phyloP scores from a whole-genome alignment of 2,329 filamentous ascomycete species.

The Aspergillus brasiliensis region DNA sequence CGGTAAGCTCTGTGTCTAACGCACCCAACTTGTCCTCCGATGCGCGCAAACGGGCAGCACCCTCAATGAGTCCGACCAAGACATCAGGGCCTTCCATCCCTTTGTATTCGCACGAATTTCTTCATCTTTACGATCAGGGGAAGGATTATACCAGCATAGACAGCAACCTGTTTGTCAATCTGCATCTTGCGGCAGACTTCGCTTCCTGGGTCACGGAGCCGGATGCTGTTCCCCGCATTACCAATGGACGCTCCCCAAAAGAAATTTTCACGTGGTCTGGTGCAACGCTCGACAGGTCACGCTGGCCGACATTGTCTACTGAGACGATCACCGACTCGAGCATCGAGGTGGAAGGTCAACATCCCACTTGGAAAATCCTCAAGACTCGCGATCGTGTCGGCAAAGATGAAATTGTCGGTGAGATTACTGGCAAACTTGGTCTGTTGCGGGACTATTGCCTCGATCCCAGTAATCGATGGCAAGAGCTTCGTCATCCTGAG shows the following conservation, averaged over 20 bases:
- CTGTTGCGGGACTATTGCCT: constrained; percentile 73
- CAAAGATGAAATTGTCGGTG: constrained; percentile 60
- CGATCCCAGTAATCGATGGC: constrained; percentile 67
- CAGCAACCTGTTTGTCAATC: constrained; percentile 76
- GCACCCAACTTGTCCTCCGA: constrained; percentile 67
- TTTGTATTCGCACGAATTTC: constrained; percentile 74
- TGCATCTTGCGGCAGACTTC: constrained; percentile 73
- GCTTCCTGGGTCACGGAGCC: constrained; percentile 78
- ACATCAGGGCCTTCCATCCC: constrained; percentile 60
- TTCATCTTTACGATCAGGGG: constrained; percentile 70
- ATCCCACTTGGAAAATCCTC: constrained; percentile 68
- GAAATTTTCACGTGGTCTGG: constrained; percentile 72
- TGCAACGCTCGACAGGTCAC: constrained; percentile 56
- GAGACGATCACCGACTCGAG: constrained; percentile 55
- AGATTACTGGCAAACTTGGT: constrained; percentile 78
- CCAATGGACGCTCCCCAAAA: constrained; percentile 61
- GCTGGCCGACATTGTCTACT: constrained; percentile 54
- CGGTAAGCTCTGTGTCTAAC: constrained; percentile 68
- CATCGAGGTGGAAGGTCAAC: constrained; percentile 55
- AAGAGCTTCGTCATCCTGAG: constrained; percentile 59
- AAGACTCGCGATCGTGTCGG: constrained; percentile 56
- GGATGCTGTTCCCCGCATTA: constrained; percentile 67
- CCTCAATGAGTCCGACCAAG: constrained; percentile 73
- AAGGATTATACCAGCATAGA: constrained; percentile 60
- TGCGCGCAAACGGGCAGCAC: constrained; percentile 63